Evolutionary conservation across 2,329 filamentous ascomycete species (phyloP).

Genomic region (Stenocarpella maydis): DNA sequence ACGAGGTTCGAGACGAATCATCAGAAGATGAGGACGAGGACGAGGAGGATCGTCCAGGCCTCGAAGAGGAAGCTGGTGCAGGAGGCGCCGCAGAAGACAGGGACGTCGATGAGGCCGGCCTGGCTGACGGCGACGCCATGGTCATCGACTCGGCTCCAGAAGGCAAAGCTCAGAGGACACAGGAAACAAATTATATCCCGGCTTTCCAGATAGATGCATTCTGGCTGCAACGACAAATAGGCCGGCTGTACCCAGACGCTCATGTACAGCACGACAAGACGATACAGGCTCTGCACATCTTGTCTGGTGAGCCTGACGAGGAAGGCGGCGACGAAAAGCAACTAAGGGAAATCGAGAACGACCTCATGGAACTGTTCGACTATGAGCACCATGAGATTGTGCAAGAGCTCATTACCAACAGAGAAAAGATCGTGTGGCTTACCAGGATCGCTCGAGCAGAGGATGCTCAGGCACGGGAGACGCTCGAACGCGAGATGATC

Average conservation of each 20-base stretch:
- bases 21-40: slow-evolving; percentile 72
- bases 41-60: slow-evolving; percentile 64
- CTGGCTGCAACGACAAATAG: slow-evolving; percentile 95
- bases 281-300: slow-evolving; percentile 79
- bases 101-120: slow-evolving; percentile 58
- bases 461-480: slow-evolving; percentile 76
- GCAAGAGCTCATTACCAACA: slow-evolving; percentile 87
- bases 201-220: slow-evolving; percentile 95
- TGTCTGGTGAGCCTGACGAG: slow-evolving; percentile 77
- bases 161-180: slow-evolving; percentile 56
- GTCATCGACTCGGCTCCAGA: slow-evolving; percentile 76
- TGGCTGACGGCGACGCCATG: slow-evolving; percentile 77
- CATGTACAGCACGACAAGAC: slow-evolving; percentile 96
- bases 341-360: slow-evolving; percentile 94
- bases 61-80: slow-evolving; percentile 60
- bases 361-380: slow-evolving; percentile 97
- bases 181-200: slow-evolving; percentile 71
- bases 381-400: slow-evolving; percentile 96
- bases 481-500: slow-evolving; percentile 89
- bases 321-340: slow-evolving; percentile 81
- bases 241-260: slow-evolving; percentile 85
- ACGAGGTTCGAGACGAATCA: slow-evolving; percentile 88
- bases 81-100: slow-evolving; percentile 57
- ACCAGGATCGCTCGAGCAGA: slow-evolving; percentile 86
- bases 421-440: slow-evolving; percentile 95